Conservation (phyloP, 1,284 basidiomycete genomes). For the Fomitopsis pinicola region DNA sequence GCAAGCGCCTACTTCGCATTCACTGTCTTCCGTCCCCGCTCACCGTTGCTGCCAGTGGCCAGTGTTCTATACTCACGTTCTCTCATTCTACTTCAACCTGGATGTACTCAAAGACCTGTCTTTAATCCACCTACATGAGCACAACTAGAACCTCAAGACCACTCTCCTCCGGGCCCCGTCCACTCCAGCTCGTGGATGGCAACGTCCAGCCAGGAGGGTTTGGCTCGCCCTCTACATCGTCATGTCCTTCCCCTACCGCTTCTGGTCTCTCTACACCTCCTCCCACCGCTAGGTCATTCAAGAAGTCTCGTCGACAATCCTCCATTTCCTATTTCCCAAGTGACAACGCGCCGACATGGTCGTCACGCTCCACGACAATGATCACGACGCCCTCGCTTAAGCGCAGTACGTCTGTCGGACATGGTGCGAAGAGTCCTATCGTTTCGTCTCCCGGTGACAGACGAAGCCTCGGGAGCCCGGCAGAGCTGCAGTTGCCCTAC, state of each 20-base stretch:
- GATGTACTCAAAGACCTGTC: conserved; percentile 4
- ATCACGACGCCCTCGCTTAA: conserved; percentile 15
- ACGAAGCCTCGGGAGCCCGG: conserved; percentile 19
- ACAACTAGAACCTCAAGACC: conserved; percentile 8
- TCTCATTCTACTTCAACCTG: not conserved
- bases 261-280: conserved; percentile 21
- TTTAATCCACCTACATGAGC: conserved; percentile 11
- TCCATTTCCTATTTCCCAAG: conserved; percentile 58
- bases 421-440: conserved; percentile 4
- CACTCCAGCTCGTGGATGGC: conserved; percentile 29
- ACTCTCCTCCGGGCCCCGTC: conserved; percentile 20
- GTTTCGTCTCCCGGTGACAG: conserved; percentile 17
- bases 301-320: conserved; percentile 44
- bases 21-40: not conserved
- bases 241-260: conserved; percentile 18
- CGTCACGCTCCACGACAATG: conserved; percentile 23
- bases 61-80: not conserved
- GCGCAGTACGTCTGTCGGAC: conserved; percentile 22
- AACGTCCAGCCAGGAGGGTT: conserved; percentile 10
- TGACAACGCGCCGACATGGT: conserved; percentile 27
- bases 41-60: not conserved
- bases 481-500: conserved; percentile 12
- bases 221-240: conserved; percentile 12
- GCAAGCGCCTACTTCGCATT: not conserved
- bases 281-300: conserved; percentile 16